Conservation (phyloP, 176 grass and related monocot species). For the Paspalum notatum region DNA sequence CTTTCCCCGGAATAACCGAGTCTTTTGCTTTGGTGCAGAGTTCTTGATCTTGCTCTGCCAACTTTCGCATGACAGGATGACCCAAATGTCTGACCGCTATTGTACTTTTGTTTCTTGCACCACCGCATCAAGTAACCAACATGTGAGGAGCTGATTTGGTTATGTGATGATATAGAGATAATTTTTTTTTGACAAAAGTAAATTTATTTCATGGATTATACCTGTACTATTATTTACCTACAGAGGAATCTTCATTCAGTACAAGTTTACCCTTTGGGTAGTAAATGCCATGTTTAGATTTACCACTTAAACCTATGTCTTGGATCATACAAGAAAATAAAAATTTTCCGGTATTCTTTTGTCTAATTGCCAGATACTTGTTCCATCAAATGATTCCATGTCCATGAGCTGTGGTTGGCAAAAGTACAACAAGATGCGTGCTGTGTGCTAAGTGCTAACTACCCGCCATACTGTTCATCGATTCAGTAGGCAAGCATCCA, state of each 20-base stretch:
- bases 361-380: not conserved
- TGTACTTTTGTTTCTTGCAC: conserved; percentile 39
- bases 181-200: no score
- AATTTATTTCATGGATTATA: not conserved
- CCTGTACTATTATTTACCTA: not conserved
- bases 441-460: conserved; percentile 29
- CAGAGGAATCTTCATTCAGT: not conserved
- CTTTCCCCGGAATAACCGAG: not conserved
- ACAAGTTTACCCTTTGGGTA: not conserved
- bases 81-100: not conserved
- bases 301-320: not conserved
- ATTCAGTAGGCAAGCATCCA: conserved; percentile 26
- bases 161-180: not conserved
- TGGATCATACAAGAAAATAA: not conserved
- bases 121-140: conserved; percentile 16
- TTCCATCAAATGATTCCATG: conserved; percentile 30
- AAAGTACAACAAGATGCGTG: conserved; percentile 29
- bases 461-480: conserved; percentile 26
- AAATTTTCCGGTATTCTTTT: not conserved
- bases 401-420: not conserved
- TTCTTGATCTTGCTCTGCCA: conserved; percentile 33
- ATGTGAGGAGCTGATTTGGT: not conserved
- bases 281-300: not conserved
- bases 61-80: conserved; percentile 1
- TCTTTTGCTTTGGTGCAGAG: not conserved